Conservation (phyloP, 1,284 basidiomycete genomes). For the Pyrrhoderma lamaoense region DNA sequence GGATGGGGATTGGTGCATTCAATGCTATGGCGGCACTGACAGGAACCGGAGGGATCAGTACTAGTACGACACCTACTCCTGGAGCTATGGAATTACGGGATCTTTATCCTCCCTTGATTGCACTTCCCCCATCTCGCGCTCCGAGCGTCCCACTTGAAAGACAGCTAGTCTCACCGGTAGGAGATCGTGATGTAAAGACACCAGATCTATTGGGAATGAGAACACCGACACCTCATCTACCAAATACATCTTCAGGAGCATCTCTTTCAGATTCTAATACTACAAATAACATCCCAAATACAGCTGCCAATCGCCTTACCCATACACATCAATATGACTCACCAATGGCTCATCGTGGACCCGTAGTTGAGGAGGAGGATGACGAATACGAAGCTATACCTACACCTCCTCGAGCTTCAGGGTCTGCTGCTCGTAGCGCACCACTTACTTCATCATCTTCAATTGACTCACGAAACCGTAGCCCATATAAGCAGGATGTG, state of each 20-base stretch:
- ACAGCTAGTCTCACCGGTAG: background rate
- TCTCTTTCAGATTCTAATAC: background rate
- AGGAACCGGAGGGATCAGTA: no score
- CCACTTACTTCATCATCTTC: constrained; percentile 31
- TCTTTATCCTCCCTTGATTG: constrained; percentile 22
- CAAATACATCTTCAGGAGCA: background rate
- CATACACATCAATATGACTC: constrained; percentile 30
- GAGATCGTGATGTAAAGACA: background rate
- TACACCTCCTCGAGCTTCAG: constrained; percentile 23
- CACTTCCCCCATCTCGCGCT: constrained; percentile 11
- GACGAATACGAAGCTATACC: constrained; percentile 35
- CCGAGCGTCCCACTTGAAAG: constrained; percentile 15
- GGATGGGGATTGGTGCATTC: constrained; percentile 25
- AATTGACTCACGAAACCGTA: constrained; percentile 23
- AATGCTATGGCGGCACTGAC: constrained; percentile 31
- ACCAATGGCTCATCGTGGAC: constrained; percentile 50
- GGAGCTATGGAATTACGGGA: constrained; percentile 31
- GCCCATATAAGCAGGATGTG: constrained; percentile 43
- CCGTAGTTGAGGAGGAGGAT: constrained; percentile 65
- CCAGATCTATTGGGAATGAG: constrained; percentile 7
- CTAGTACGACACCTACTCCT: constrained; percentile 49
- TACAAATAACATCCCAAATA: background rate
- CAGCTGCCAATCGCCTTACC: background rate
- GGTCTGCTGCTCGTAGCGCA: constrained; percentile 38
- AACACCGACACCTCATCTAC: constrained; percentile 7